phyloP scores from a whole-genome alignment of 148 eudicot species.

The Heliamphora exappendiculata region DNA sequence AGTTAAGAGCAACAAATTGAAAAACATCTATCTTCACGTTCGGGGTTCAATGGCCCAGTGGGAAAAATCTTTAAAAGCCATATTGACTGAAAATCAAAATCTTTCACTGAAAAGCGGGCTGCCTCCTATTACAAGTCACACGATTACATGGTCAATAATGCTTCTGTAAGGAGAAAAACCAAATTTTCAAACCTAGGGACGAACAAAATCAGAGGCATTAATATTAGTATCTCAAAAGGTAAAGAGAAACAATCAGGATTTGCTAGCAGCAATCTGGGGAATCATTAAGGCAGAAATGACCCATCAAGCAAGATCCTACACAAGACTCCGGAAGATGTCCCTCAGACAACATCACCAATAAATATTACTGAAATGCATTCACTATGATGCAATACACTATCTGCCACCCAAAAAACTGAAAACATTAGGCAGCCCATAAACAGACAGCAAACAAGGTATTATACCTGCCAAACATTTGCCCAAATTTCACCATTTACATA shows the following conservation, averaged over 20 bases:
- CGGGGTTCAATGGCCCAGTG: neutral
- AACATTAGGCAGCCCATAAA: neutral
- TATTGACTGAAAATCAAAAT: neutral
- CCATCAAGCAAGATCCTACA: neutral
- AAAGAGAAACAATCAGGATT: slow-evolving; percentile 1
- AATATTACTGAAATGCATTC: neutral
- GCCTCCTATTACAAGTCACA: neutral
- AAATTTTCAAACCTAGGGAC: neutral
- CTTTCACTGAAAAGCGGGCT: neutral
- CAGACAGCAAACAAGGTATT: neutral
- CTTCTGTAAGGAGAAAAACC: neutral
- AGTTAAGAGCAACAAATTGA: neutral
- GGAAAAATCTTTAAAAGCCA: neutral
- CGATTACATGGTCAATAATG: neutral
- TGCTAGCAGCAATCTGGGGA: neutral
- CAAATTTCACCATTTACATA: slow-evolving; percentile 83
- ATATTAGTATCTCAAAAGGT: neutral
- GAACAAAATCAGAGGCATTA: neutral
- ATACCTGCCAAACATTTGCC: slow-evolving; percentile 92
- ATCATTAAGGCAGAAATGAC: neutral
- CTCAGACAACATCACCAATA: neutral
- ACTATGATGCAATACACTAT: neutral
- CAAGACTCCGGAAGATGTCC: neutral
- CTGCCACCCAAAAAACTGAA: neutral
- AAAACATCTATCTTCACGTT: neutral